These are phyloP conservation scores for Balakata baccata DNA, from an alignment of 345 rosid genomes.

Conservation along the genomic window DNA sequence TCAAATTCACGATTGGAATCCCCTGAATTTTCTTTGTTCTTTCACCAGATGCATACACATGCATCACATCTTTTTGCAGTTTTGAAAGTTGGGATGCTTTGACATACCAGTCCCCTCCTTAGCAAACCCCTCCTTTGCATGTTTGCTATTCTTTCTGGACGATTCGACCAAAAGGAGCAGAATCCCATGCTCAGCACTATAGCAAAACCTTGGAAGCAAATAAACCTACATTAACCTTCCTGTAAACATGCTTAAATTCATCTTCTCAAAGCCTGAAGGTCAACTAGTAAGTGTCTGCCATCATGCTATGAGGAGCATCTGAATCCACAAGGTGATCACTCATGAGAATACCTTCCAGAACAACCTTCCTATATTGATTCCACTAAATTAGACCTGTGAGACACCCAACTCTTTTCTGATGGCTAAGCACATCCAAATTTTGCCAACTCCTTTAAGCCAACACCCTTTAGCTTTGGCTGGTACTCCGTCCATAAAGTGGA, in stretches of 20 bases:
- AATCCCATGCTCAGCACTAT: neutral
- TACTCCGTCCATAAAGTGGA: too few species aligned
- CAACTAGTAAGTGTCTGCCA: neutral
- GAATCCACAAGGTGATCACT: neutral
- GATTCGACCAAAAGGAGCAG: neutral
- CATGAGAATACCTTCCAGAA: neutral
- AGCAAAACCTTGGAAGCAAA: neutral
- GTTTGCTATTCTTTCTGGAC: neutral
- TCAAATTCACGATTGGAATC: neutral
- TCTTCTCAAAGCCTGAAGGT: neutral
- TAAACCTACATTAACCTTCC: neutral
- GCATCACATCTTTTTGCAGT: neutral
- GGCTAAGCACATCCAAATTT: too few species aligned
- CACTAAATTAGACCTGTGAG: neutral
- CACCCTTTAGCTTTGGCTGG: neutral
- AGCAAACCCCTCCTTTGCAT: neutral
- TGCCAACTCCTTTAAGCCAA: too few species aligned
- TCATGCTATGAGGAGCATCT: neutral
- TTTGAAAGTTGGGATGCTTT: neutral
- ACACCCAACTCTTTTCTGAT: neutral
- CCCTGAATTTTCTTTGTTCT: conserved; percentile 7
- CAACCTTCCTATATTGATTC: neutral
- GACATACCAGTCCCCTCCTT: neutral
- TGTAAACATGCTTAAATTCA: neutral
- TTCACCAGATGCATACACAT: neutral